Evolutionary conservation across 495 filamentous ascomycete genomes (phyloP).

Genomic region (Aspergillus coremiiformis): DNA sequence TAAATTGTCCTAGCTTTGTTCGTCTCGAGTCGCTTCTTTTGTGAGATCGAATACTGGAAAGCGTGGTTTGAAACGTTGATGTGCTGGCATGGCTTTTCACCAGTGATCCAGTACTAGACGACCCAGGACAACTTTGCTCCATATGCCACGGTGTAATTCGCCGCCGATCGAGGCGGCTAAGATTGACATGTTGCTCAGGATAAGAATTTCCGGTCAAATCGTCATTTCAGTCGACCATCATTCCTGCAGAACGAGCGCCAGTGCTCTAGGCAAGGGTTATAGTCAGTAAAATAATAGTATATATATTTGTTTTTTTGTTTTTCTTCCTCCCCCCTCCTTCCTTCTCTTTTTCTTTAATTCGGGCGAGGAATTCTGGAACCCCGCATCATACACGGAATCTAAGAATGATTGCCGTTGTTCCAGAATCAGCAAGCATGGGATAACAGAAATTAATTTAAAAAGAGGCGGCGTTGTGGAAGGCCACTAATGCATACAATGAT

Average conservation of each 20-base stretch:
- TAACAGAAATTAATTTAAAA: slow-evolving; percentile 1
- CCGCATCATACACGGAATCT: slow-evolving; percentile 22
- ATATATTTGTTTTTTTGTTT: slow-evolving; percentile 2
- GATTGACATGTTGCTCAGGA: slow-evolving; percentile 22
- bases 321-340: neutral
- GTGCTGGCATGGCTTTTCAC: slow-evolving; percentile 84
- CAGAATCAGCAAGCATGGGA: neutral
- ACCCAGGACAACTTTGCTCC: slow-evolving; percentile 53
- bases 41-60: slow-evolving; percentile 10
- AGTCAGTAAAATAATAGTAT: neutral
- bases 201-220: slow-evolving; percentile 9
- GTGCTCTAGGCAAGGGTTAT: slow-evolving; percentile 2
- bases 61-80: slow-evolving; percentile 50
- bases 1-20: slow-evolving; percentile 19
- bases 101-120: slow-evolving; percentile 51
- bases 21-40: slow-evolving; percentile 20
- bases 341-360: neutral
- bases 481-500: slow-evolving; percentile 20
- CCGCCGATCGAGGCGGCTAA: slow-evolving; percentile 31
- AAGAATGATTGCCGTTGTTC: neutral
- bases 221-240: slow-evolving; percentile 9
- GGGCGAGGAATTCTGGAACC: slow-evolving; percentile 12
- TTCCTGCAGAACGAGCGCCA: slow-evolving; percentile 12
- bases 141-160: slow-evolving; percentile 31
- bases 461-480: slow-evolving; percentile 20